A percentile compares a stretch with the other conserved stretches of the same genome.
phyloP scores from a whole-genome alignment of 2,329 filamentous ascomycete genomes.

The Ophiostoma quercus region DNA sequence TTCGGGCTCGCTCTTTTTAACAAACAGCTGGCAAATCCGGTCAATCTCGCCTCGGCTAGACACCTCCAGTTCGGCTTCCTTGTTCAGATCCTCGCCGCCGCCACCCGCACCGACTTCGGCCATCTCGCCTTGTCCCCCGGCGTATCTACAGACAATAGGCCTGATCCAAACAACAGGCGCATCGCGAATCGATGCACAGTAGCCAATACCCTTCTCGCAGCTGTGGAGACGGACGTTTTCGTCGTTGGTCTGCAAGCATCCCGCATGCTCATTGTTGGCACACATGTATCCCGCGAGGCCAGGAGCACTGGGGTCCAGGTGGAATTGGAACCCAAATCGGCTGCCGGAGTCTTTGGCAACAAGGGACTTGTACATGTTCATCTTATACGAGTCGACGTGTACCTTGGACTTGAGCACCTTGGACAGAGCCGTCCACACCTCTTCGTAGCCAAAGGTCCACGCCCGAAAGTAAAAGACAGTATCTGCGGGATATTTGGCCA shows the following conservation, averaged over 20 bases:
- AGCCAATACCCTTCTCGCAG: conserved; percentile 65
- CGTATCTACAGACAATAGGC: conserved; percentile 65
- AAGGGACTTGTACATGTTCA: conserved; percentile 62
- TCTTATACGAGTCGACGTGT: conserved; percentile 79
- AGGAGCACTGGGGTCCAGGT: conserved; percentile 55
- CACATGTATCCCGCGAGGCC: conserved; percentile 67
- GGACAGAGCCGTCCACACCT: conserved; percentile 80
- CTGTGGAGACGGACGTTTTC: conserved; percentile 65
- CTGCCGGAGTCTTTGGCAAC: background rate
- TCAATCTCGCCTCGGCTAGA: conserved; percentile 35
- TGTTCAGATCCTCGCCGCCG: conserved; percentile 68
- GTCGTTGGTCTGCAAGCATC: conserved; percentile 58
- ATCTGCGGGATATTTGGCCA: conserved; percentile 61
- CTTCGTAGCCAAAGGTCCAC: conserved; percentile 87
- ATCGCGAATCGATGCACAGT: conserved; percentile 47
- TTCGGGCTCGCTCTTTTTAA: conserved; percentile 24
- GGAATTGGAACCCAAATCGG: conserved; percentile 33
- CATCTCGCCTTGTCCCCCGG: conserved; percentile 54
- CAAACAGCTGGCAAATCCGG: conserved; percentile 18
- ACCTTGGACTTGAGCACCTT: conserved; percentile 46
- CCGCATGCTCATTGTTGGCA: conserved; percentile 64
- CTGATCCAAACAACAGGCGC: conserved; percentile 66
- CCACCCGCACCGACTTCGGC: conserved; percentile 73
- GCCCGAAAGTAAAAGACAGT: conserved; percentile 80
- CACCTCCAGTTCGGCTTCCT: conserved; percentile 60